Base-by-base conservation (phyloP, 2,329 filamentous ascomycete genomes). In the Stachybotrys chlorohalonatus region DNA sequence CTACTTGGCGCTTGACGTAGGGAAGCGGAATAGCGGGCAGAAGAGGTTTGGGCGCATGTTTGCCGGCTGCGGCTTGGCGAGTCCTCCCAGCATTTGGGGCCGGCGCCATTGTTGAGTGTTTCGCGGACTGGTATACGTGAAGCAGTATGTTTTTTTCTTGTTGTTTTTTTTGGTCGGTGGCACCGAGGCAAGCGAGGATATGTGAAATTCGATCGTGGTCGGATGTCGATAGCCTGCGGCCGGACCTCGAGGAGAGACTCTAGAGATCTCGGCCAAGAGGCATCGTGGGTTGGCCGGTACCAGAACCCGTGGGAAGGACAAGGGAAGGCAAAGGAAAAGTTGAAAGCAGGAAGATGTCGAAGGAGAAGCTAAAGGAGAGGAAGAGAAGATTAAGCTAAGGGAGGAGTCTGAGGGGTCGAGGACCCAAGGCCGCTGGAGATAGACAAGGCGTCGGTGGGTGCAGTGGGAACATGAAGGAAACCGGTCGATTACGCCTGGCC, bases 21-120 rank as follows among this genome's bases (percentile, higher is more conserved):
- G 69, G 69, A 57, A 74, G 59, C 51, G 72, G 72, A 49, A 74
- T 67, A 54, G 66, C 72, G 56, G 72, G 71, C 55, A 69, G 62
- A 47, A 73, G 64, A 51, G 68, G 63, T 58, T 69, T 70, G 55
- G 63, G 57, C 55, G 59, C 62, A 53, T 66, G 64, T 62, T 65
- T 68, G 60, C 59, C 60, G 51, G 59, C 53, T 54, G 59, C 63
- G 55, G 60, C 59, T 59, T 65, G 65, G 59, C 69, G 69, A 60
- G 63, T 55, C 62, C 66, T 69, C 57, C 59, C 61, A 49, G 65
- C 63, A 59, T 65, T 66, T 61, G 65, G 69, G 52, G 60, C 54
- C 47, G 69, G 69, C 53, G 68, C 66, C 70, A 72, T 72, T 56
- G 31, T 7, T 51, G 13, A 48, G 45, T 50, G 48, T 49, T 46